These are phyloP conservation scores for Scheffersomyces amazonensis DNA, from an alignment of 805 yeast species.

Conservation along the genomic window DNA sequence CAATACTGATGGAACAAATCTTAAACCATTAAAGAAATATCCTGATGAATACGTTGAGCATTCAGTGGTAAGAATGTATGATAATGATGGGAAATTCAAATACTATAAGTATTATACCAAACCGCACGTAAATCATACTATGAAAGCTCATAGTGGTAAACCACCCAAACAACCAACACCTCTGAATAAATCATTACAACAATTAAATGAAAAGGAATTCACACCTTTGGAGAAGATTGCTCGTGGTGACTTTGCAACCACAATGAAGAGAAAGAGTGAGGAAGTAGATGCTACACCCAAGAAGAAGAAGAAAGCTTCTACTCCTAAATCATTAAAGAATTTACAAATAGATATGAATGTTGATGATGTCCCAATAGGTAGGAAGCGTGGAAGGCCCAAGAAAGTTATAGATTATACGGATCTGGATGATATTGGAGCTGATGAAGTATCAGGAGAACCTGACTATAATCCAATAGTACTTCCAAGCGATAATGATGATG, in stretches of 20 bases:
- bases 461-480: no score
- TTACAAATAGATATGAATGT: neutral
- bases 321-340: neutral
- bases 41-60: conserved; percentile 24
- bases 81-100: conserved; percentile 70
- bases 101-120: conserved; percentile 55
- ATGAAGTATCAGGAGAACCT: no score
- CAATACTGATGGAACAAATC: conserved; percentile 23
- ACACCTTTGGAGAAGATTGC: neutral
- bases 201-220: conserved; percentile 2
- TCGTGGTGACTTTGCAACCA: neutral
- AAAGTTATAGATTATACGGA: neutral
- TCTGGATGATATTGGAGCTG: neutral
- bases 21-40: conserved; percentile 23
- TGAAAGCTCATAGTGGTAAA: neutral
- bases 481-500: neutral
- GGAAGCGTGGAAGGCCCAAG: no score
- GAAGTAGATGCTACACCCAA: neutral
- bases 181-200: conserved; percentile 2
- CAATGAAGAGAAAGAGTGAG: neutral
- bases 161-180: neutral
- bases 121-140: neutral
- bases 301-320: conserved; percentile 1
- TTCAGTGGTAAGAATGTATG: conserved; percentile 57
- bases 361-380: neutral